Percentiles rank a stretch among this genome's conserved stretches.
Conservation (phyloP, 495 filamentous ascomycete genomes). For the Xylaria longipes region DNA sequence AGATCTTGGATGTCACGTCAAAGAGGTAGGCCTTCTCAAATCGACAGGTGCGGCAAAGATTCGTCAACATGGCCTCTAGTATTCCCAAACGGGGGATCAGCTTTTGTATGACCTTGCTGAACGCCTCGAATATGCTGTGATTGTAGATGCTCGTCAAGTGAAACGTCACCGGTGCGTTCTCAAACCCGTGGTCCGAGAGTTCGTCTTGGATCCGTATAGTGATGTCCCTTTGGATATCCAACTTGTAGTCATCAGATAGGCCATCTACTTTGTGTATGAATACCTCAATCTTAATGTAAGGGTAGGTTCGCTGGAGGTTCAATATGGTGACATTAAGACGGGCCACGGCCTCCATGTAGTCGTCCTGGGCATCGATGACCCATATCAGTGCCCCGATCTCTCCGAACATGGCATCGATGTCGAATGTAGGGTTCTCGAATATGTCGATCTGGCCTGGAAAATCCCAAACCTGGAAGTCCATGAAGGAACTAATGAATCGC, state of each 20-base stretch:
- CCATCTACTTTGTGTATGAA: constrained; percentile 99
- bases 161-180: constrained; percentile 90
- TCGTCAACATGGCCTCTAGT: constrained; percentile 89
- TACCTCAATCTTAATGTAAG: constrained; percentile 92
- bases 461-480: constrained; percentile 99
- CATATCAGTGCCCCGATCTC: constrained; percentile 94
- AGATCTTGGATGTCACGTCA: constrained; percentile 96
- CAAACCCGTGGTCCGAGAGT: constrained; percentile 86
- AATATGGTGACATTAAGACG: constrained; percentile 88
- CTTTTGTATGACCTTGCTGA: constrained; percentile 97
- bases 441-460: constrained; percentile 94
- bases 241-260: constrained; percentile 90
- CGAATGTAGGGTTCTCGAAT: constrained; percentile 77
- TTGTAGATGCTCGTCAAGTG: constrained; percentile 97
- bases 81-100: constrained; percentile 91
- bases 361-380: constrained; percentile 98
- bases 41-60: constrained; percentile 82
- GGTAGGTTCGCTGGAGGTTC: constrained; percentile 83
- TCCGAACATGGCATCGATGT: constrained; percentile 90
- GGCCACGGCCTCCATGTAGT: constrained; percentile 87
- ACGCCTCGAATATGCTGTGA: constrained; percentile 96
- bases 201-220: constrained; percentile 97
- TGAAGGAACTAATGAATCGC: constrained; percentile 74
- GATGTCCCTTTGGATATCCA: constrained; percentile 92
- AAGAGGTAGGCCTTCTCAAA: constrained; percentile 99